Percentiles rank a stretch among this genome's conserved stretches.
Conservation (phyloP, 345 rosid genomes). For the Brassica rapa region DNA sequence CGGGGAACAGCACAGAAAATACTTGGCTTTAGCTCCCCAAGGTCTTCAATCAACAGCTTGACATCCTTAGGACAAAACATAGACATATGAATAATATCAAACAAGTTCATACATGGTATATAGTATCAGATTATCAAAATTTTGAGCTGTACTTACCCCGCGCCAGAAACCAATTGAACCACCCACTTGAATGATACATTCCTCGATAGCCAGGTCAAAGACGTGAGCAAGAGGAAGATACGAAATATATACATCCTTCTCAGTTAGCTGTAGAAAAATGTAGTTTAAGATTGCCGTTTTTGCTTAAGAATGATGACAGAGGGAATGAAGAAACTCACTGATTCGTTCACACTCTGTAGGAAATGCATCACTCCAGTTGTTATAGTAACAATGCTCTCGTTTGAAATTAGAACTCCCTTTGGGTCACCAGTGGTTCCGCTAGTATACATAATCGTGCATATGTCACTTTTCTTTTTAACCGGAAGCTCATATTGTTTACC, state of each 20-base stretch:
- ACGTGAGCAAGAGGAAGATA: slow-evolving; percentile 98
- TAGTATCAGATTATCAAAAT: background rate
- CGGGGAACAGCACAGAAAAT: slow-evolving; percentile 97
- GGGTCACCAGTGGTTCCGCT: slow-evolving; percentile 99
- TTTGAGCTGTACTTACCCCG: slow-evolving; percentile 64
- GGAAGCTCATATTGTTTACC: slow-evolving; percentile 73
- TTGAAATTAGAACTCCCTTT: slow-evolving; percentile 92
- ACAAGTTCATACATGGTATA: background rate
- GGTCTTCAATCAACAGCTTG: slow-evolving; percentile 81
- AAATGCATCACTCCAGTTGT: slow-evolving; percentile 73
- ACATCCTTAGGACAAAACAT: slow-evolving; percentile 62
- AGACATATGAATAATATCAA: background rate
- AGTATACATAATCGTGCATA: slow-evolving; percentile 95
- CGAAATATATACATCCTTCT: slow-evolving; percentile 76
- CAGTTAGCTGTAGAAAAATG: slow-evolving; percentile 17
- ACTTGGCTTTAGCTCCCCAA: slow-evolving; percentile 89
- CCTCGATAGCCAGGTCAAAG: slow-evolving; percentile 92
- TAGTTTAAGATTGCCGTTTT: background rate
- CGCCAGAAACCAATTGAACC: slow-evolving; percentile 97
- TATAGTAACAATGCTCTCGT: slow-evolving; percentile 73
- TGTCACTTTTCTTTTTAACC: slow-evolving; percentile 61
- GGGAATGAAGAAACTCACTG: slow-evolving; percentile 42
- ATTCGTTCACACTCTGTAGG: slow-evolving; percentile 62
- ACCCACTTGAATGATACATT: slow-evolving; percentile 70
- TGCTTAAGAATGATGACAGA: background rate